Conservation (phyloP, 371 early-diverging fungal genomes). For the Catenaria anguillulae region DNA sequence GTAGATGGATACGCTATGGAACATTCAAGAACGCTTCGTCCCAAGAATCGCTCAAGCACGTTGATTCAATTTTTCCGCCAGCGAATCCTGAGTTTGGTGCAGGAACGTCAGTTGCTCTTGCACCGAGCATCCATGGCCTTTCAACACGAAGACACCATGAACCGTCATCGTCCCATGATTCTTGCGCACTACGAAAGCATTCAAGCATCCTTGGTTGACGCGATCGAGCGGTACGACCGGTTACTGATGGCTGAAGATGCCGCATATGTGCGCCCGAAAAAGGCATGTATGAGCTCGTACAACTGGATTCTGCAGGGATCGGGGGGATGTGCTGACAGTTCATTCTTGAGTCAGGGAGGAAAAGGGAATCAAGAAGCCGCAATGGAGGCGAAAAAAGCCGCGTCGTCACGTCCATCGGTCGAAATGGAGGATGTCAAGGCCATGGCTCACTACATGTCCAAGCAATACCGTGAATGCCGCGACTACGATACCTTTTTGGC, state of each 20-base stretch:
- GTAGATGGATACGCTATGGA: slow-evolving; percentile 22
- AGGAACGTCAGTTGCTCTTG: slow-evolving; percentile 21
- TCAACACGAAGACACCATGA: not conserved
- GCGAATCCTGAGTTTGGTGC: slow-evolving; percentile 13
- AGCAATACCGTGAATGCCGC: not conserved
- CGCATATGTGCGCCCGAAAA: not conserved
- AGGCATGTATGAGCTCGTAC: not conserved
- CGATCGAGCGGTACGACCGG: slow-evolving; percentile 2
- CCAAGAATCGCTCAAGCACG: slow-evolving; percentile 11
- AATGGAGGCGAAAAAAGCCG: not conserved
- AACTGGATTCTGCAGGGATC: not conserved
- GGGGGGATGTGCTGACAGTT: too few species aligned
- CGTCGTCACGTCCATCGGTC: not conserved
- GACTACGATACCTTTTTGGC: not conserved
- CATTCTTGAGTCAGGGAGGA: too few species aligned
- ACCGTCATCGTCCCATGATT: not conserved
- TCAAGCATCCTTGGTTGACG: not conserved
- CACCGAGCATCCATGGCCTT: slow-evolving; percentile 15
- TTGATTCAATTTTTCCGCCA: slow-evolving; percentile 20
- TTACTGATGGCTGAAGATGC: not conserved
- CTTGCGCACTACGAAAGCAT: not conserved
- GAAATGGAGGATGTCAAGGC: not conserved
- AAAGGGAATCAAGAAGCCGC: too few species aligned
- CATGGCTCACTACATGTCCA: not conserved
- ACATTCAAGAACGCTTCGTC: slow-evolving; percentile 16